Base-by-base conservation (phyloP, 2,329 filamentous ascomycete species). In the Penicillium sp. region DNA sequence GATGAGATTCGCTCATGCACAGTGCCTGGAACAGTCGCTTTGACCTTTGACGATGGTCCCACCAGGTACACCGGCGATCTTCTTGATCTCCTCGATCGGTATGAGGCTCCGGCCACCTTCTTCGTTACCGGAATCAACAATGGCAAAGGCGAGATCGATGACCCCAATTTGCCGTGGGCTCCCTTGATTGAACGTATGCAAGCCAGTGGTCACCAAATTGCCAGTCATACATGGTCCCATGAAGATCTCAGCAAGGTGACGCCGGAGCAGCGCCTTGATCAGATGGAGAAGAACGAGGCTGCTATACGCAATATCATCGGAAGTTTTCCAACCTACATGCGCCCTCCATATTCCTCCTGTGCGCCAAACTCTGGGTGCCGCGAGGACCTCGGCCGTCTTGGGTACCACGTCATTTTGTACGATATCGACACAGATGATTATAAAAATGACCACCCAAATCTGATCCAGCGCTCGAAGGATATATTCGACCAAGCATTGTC, bases 41-140 rank as follows among this genome's bases (percentile, higher is more conserved):
- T 86, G 39, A 85, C 81, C 1, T 85, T 77, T 50, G 82, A 85
- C 50, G 82, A 85, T 57, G 82, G 82, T 1, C 82, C 81, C 15
- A 77, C 77, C 48, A 62, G 71, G 14, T 83, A 80, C 60, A 85
- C 81, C 1, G 63, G 65, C 27, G 75, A 81, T 45, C 71, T 86
- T 9, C 70, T 85, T 9, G 77, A 84, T 53, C 69, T 82, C 38
- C 71, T 86, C 31, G 71, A 73, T 43, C 69, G 65, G 17, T 81
- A 83, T 55, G 67, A 74, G 18, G 80, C 78, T 10, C 81, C 78
- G 48, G 82, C 80, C 2, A 86, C 83, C 2, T 86, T 86, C 59
- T 85, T 84, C 61, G 71, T 85, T 45, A 79, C 68, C 9, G 73
- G 73, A 3, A 63, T 71, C 36, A 73, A 71, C 47, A 73, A 69